Percentiles rank a stretch among this genome's conserved stretches.
Conservation (phyloP, 208 protist species). For the Leishmania amazonensis region DNA sequence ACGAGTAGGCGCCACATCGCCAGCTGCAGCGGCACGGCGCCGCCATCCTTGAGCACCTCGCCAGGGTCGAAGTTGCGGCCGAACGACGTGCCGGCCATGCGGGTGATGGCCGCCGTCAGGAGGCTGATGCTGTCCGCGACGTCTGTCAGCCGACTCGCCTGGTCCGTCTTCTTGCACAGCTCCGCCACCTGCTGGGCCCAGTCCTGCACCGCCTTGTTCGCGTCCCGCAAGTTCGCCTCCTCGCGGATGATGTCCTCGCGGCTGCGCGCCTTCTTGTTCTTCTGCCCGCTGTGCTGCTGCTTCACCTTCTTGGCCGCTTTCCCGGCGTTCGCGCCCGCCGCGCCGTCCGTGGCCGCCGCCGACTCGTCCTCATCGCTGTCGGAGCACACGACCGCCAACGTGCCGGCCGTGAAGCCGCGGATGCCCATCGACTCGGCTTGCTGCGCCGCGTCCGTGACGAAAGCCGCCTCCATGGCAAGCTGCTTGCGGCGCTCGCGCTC, state of each 20-base stretch:
- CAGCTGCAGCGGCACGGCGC: slow-evolving; percentile 50
- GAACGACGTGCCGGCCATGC: slow-evolving; percentile 43
- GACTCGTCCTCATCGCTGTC: slow-evolving; percentile 57
- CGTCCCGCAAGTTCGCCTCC: slow-evolving; percentile 58
- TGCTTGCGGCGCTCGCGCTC: slow-evolving; percentile 54
- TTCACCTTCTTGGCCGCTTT: slow-evolving; percentile 38
- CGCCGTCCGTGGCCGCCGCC: slow-evolving; percentile 17
- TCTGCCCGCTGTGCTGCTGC: slow-evolving; percentile 71
- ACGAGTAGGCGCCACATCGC: slow-evolving; percentile 82
- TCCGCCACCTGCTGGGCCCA: slow-evolving; percentile 52
- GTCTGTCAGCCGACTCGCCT: slow-evolving; percentile 35
- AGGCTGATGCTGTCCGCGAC: slow-evolving; percentile 39
- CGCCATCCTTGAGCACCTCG: slow-evolving; percentile 34
- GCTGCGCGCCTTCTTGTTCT: slow-evolving; percentile 72
- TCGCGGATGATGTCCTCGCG: slow-evolving; percentile 85
- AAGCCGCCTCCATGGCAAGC: slow-evolving; percentile 66
- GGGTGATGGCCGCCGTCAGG: slow-evolving; percentile 34
- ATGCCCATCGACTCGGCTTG: slow-evolving; percentile 91
- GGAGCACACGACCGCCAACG: slow-evolving; percentile 60
- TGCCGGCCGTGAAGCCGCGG: slow-evolving; percentile 66
- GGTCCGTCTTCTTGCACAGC: slow-evolving; percentile 55
- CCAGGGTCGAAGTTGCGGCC: slow-evolving; percentile 71
- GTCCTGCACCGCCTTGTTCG: slow-evolving; percentile 51
- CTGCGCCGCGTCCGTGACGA: slow-evolving; percentile 70
- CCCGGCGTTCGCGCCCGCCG: slow-evolving; percentile 13